These are phyloP conservation scores for Lophiotrema nucula DNA, from an alignment of 495 filamentous ascomycete genomes.

Conservation along the genomic window DNA sequence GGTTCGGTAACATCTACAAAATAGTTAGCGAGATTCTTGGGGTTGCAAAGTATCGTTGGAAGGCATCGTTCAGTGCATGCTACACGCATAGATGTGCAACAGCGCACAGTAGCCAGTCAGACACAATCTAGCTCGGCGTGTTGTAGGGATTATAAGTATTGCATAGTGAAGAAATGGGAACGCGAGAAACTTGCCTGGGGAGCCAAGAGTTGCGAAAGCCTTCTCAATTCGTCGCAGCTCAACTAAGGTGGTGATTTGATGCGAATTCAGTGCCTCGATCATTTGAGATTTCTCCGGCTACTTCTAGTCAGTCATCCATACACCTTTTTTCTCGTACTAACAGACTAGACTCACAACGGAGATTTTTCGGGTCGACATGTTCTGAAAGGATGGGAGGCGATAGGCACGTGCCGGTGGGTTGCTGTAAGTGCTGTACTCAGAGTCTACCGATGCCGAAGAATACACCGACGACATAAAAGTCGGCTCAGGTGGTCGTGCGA, in stretches of 20 bases:
- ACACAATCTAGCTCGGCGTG: too few relatives aligned
- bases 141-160: too few relatives aligned
- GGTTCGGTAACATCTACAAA: slow-evolving; percentile 63
- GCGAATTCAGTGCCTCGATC: slow-evolving; percentile 56
- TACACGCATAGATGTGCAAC: too few relatives aligned
- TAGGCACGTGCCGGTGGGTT: slow-evolving; percentile 32
- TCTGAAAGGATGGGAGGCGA: slow-evolving; percentile 27
- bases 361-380: slow-evolving; percentile 24
- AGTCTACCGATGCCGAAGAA: slow-evolving; percentile 15
- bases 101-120: too few relatives aligned
- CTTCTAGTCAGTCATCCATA: neutral
- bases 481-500: slow-evolving; percentile 6
- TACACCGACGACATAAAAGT: slow-evolving; percentile 28
- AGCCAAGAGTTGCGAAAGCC: slow-evolving; percentile 54
- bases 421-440: slow-evolving; percentile 32
- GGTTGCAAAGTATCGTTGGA: too few relatives aligned
- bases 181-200: too few relatives aligned
- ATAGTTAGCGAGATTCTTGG: too few relatives aligned
- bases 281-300: slow-evolving; percentile 53
- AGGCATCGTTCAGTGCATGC: too few relatives aligned
- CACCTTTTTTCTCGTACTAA: too few relatives aligned
- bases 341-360: slow-evolving; percentile 12
- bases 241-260: slow-evolving; percentile 69
- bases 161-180: too few relatives aligned
- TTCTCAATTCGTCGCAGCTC: slow-evolving; percentile 74